Evolutionary conservation across 2,329 filamentous ascomycete genomes (phyloP).

Genomic region (Penicillium sp.): DNA sequence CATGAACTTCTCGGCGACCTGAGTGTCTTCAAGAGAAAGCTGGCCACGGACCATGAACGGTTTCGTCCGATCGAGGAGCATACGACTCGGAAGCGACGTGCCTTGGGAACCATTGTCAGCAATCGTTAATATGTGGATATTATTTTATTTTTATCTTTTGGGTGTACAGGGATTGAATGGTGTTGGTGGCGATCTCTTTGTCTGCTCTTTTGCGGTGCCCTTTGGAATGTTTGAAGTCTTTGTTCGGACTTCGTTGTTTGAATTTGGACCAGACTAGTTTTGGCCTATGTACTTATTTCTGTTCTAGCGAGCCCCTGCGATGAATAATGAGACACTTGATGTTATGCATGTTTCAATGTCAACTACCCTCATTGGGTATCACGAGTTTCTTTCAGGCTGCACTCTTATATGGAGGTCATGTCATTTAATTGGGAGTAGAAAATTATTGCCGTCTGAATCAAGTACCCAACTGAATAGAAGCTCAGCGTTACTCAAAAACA

Average conservation of each 20-base stretch:
- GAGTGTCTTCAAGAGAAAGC: slow-evolving; percentile 77
- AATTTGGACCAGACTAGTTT: slow-evolving; percentile 7
- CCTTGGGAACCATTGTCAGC: slow-evolving; percentile 33
- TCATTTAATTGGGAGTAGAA: neutral
- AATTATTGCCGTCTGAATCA: neutral
- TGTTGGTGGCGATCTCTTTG: slow-evolving; percentile 19
- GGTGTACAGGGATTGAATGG: slow-evolving; percentile 16
- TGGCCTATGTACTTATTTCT: slow-evolving; percentile 12
- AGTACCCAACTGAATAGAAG: neutral
- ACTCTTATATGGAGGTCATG: neutral
- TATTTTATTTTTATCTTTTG: slow-evolving; percentile 7
- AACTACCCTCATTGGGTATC: slow-evolving; percentile 4
- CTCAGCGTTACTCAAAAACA: neutral
- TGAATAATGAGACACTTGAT: slow-evolving; percentile 26
- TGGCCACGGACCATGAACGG: slow-evolving; percentile 68
- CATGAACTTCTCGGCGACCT: slow-evolving; percentile 79
- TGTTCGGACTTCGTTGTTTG: slow-evolving; percentile 14
- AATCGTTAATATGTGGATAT: slow-evolving; percentile 22
- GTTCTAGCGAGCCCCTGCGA: slow-evolving; percentile 23
- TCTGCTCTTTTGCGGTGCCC: slow-evolving; percentile 5
- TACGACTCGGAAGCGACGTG: slow-evolving; percentile 30
- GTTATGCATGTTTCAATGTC: slow-evolving; percentile 19
- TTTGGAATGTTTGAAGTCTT: neutral
- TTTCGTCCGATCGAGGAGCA: slow-evolving; percentile 34
- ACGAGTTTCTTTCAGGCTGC: slow-evolving; percentile 4